Evolutionary conservation across 2,329 filamentous ascomycete species (phyloP).

Genomic region (Aspergillus unguis): DNA sequence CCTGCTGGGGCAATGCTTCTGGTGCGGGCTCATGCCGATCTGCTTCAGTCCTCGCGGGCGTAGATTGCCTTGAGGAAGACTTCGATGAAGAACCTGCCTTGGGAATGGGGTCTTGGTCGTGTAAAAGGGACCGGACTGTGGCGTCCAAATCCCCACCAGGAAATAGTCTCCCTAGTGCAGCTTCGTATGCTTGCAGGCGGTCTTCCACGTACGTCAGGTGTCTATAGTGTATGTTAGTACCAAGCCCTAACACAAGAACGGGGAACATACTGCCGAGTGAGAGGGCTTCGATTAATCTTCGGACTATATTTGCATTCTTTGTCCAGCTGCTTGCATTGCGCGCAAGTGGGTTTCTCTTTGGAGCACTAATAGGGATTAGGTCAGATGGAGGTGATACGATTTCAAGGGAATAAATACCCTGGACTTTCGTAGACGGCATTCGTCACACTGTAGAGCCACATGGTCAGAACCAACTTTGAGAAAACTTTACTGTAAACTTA

Average conservation of each 20-base stretch:
- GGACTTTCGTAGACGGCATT: constrained; percentile 40
- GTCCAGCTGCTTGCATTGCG: constrained; percentile 39
- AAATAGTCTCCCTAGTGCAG: constrained; percentile 36
- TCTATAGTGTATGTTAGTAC: constrained; percentile 22
- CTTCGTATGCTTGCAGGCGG: constrained; percentile 38
- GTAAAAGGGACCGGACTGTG: constrained; percentile 36
- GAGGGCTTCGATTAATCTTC: constrained; percentile 40
- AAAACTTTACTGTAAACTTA: constrained; percentile 23
- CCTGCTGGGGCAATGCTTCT: constrained; percentile 44
- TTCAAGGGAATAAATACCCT: constrained; percentile 24
- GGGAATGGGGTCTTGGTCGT: constrained; percentile 33
- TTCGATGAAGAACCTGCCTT: constrained; percentile 33
- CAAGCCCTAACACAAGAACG: neutral
- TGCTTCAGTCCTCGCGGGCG: constrained; percentile 32
- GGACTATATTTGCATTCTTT: constrained; percentile 44
- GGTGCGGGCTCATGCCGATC: constrained; percentile 37
- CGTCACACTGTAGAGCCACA: constrained; percentile 32
- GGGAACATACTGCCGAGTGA: constrained; percentile 40
- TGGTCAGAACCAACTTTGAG: constrained; percentile 2
- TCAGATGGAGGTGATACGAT: neutral
- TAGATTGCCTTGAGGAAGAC: constrained; percentile 39
- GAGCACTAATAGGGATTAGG: constrained; percentile 32
- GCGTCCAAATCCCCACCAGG: constrained; percentile 40
- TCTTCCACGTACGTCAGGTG: constrained; percentile 42
- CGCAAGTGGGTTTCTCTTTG: constrained; percentile 40